Base-by-base conservation (phyloP, 225 moss, liverwort and hornwort genomes). In the Physcomitrium patens region DNA sequence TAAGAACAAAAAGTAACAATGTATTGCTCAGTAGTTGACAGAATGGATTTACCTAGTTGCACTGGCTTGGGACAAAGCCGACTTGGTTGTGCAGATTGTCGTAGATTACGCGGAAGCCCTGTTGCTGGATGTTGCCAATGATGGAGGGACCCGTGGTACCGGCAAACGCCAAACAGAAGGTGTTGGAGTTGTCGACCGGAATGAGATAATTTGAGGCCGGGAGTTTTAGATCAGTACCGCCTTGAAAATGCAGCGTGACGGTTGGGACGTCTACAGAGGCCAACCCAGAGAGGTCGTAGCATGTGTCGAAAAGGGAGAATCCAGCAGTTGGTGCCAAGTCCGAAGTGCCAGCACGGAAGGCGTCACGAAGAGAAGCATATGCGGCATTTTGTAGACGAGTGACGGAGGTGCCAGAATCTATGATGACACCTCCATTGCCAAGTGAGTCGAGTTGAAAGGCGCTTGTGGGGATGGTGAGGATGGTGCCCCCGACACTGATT, bases 401-500 rank as follows among this genome's bases (percentile, higher is more conserved):
- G 18, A 92, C 79, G 10, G 88, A 86, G 0, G 94, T 94, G 15
- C 94, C 94, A 5, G 90, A 84, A 68, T 94, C 94, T 0, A 92
- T 54, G 24, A 94, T 94, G 53, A 92, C 90, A 2, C 94, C 92
- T 3, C 92, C 90, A 49, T 76, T 84, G 0, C 92, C 94, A 3
- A 65, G 72, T 10, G 77, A 75, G 64, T 92, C 89, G 6, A 94
- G 70, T 5, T 75, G 79, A 26, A 86, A 86, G 11, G 76, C 28
- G 5, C 88, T 87, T 12, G 73, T 59, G 7, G 90, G 89, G 41
- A 92, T 81, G 20, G 24, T 62, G 19, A 94, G 60, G 57, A 69
- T 37, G 14, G 81, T 72, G 52, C 79, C 67, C 3, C 79, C 94
- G 14, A 94, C 90, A 41, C 67, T 84, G 23, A 94, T 84, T 60